These are phyloP conservation scores for Botrytis fragariae DNA, from an alignment of 2,329 filamentous ascomycete genomes.

Conservation along the genomic window DNA sequence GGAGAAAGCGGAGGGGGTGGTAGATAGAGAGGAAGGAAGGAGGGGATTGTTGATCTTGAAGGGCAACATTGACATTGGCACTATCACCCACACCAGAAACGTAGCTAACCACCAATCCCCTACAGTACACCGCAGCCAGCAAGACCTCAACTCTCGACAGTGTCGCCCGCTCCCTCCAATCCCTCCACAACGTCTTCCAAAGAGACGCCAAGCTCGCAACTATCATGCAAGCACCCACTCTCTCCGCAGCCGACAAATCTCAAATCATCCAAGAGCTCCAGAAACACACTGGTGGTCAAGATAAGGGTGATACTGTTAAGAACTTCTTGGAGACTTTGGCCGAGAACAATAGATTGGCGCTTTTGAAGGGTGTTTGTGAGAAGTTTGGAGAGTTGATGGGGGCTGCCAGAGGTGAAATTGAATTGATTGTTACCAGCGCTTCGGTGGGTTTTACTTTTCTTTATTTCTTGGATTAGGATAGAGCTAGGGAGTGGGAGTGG, in stretches of 20 bases:
- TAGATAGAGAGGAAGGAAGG: too few relatives aligned
- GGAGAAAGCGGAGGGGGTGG: too few relatives aligned
- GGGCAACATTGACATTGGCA: background rate
- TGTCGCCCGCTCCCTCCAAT: conserved; percentile 75
- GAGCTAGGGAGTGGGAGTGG: background rate
- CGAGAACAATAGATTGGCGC: conserved; percentile 90
- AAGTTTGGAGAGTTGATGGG: conserved; percentile 89
- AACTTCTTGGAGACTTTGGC: conserved; percentile 90
- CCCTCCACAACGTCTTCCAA: conserved; percentile 69
- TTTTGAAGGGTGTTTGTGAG: conserved; percentile 76
- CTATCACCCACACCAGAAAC: conserved; percentile 11
- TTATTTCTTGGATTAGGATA: background rate
- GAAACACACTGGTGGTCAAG: conserved; percentile 69
- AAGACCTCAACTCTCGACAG: conserved; percentile 84
- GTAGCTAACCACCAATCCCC: conserved; percentile 8
- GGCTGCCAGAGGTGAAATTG: conserved; percentile 87
- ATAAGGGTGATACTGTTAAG: conserved; percentile 80
- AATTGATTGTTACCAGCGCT: conserved; percentile 88
- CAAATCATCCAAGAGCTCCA: conserved; percentile 83
- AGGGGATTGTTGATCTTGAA: background rate
- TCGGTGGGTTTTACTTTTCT: conserved; percentile 57
- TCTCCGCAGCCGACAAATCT: conserved; percentile 75
- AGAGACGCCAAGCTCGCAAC: conserved; percentile 76
- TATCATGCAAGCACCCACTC: conserved; percentile 78
- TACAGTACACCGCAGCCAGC: conserved; percentile 89